phyloP scores from a whole-genome alignment of 768 basidiomycete species.

The Amylocystis lapponica region DNA sequence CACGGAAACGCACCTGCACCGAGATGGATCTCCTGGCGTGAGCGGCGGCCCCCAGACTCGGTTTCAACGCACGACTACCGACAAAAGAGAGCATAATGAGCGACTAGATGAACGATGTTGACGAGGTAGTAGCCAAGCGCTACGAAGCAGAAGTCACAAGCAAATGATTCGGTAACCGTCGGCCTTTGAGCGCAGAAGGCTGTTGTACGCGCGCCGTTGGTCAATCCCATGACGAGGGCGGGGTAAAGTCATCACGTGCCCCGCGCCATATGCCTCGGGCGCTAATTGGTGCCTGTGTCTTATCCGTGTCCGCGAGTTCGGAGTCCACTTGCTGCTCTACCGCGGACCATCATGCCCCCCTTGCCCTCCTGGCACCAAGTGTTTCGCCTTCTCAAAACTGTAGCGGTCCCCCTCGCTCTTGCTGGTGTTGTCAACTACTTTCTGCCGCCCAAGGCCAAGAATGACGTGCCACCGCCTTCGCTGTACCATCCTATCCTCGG shows the following conservation, averaged over 20 bases:
- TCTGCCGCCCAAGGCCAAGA: background rate
- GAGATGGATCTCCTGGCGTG: slow-evolving; percentile 22
- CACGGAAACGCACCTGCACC: slow-evolving; percentile 24
- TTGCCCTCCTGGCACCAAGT: slow-evolving; percentile 11
- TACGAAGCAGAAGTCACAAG: slow-evolving; percentile 1
- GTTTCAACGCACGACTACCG: slow-evolving; percentile 13
- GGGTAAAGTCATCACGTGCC: slow-evolving; percentile 1
- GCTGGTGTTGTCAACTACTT: slow-evolving; percentile 5
- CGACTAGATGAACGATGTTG: background rate
- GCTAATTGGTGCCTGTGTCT: no score
- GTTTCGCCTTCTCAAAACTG: slow-evolving; percentile 6
- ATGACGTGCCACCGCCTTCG: slow-evolving; percentile 5
- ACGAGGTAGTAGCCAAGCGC: background rate
- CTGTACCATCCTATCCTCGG: slow-evolving; percentile 12
- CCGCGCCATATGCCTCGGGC: background rate
- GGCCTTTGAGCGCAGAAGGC: slow-evolving; percentile 6
- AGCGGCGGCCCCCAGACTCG: slow-evolving; percentile 8
- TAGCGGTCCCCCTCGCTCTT: slow-evolving; percentile 13
- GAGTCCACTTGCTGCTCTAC: no score
- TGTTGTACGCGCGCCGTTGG: slow-evolving; percentile 1
- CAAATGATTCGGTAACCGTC: no score
- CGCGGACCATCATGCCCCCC: background rate
- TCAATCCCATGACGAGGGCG: slow-evolving; percentile 14
- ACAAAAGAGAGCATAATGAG: slow-evolving; percentile 20
- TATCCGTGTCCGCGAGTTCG: no score